Evolutionary conservation across 306 rosid species (phyloP).

Genomic region (Lupinus albus): DNA sequence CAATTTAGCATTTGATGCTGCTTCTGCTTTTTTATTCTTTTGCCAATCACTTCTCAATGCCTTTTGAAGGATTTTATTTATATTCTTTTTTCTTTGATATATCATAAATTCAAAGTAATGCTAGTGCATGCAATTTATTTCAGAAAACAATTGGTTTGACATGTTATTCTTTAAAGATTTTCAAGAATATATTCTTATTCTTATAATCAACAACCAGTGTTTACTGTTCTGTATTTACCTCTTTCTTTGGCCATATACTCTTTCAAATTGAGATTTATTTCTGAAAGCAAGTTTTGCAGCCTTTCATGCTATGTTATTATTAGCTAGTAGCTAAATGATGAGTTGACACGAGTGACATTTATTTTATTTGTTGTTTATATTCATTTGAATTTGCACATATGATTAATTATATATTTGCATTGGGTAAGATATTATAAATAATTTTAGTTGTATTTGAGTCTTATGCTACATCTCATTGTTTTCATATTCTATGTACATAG

Average conservation of each 20-base stretch:
- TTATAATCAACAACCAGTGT: not conserved
- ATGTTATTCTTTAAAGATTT: conserved; percentile 4
- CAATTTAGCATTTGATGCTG: conserved; percentile 42
- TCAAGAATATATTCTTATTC: not conserved
- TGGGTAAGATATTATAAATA: not conserved
- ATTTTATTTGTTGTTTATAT: not conserved
- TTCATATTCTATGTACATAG: no score
- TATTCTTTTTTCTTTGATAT: not conserved
- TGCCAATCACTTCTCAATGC: conserved; percentile 14
- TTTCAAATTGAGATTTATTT: not conserved
- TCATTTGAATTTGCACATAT: not conserved
- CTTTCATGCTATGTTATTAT: conserved; percentile 19
- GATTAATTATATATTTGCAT: not conserved
- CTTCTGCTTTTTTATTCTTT: conserved; percentile 12
- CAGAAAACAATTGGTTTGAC: conserved; percentile 11
- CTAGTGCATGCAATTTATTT: not conserved
- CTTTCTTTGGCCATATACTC: not conserved
- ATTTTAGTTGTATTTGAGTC: not conserved
- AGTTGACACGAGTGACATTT: not conserved
- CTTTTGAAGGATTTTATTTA: not conserved
- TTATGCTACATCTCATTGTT: not conserved
- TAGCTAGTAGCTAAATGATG: not conserved
- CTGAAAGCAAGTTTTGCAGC: conserved; percentile 25
- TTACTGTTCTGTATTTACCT: not conserved
- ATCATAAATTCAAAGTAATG: not conserved